Evolutionary conservation across 73 alveolate species (phyloP).

Genomic region (Effrenium voratum): DNA sequence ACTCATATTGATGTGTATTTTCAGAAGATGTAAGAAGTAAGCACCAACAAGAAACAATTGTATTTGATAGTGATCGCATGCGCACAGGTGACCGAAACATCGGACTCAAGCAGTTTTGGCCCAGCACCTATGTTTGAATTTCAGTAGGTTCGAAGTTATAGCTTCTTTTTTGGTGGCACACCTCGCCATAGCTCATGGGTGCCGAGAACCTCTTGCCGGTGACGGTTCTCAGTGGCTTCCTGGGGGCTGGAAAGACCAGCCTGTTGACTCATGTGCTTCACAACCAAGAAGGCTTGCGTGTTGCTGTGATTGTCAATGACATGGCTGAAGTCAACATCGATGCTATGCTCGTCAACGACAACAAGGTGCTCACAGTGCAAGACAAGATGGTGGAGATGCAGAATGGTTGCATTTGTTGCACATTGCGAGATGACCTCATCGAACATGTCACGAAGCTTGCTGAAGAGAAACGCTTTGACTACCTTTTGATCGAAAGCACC

Average conservation of each 20-base stretch:
- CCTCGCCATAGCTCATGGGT: too few species aligned
- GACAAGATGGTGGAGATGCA: constrained; percentile 96
- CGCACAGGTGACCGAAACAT: too few species aligned
- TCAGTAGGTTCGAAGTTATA: too few species aligned
- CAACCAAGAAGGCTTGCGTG: constrained; percentile 73
- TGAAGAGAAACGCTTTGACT: constrained; percentile 13
- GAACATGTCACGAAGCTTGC: constrained; percentile 36
- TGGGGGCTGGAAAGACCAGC: constrained; percentile 65
- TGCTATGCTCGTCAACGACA: constrained; percentile 54
- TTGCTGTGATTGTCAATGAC: constrained; percentile 96
- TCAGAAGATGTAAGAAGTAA: too few species aligned
- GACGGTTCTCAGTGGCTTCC: constrained; percentile 69
- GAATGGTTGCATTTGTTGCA: constrained; percentile 91
- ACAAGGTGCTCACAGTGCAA: constrained; percentile 91
- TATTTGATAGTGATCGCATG: too few species aligned
- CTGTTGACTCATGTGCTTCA: constrained; percentile 43
- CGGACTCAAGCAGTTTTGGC: too few species aligned
- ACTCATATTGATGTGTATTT: too few species aligned
- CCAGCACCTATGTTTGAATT: too few species aligned
- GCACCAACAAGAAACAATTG: too few species aligned
- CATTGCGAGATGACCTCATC: constrained; percentile 53
- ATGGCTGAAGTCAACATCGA: constrained; percentile 96
- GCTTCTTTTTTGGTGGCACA: too few species aligned
- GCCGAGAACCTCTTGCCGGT: constrained; percentile 12
- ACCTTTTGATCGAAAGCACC: constrained; percentile 47